Evolutionary conservation across 2,329 filamentous ascomycete genomes (phyloP).

Genomic region (Neospermospora avenae): DNA sequence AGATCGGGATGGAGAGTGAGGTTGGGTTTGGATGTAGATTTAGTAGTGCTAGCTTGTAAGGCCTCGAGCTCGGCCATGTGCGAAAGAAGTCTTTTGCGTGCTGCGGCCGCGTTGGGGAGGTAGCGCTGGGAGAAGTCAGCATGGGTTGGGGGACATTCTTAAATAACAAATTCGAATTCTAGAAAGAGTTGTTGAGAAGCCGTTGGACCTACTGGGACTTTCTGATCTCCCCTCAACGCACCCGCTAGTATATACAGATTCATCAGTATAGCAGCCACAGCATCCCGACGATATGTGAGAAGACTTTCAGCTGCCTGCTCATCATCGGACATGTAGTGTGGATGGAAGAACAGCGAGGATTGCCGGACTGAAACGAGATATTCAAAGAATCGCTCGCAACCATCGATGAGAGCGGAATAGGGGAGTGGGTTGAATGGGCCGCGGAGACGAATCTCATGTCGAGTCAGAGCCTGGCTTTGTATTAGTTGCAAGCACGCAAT

Average conservation of each 20-base stretch:
- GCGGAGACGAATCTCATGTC: constrained; percentile 56
- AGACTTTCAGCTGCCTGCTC: constrained; percentile 47
- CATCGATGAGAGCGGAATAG: constrained; percentile 53
- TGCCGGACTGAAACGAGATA: constrained; percentile 56
- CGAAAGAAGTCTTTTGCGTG: constrained; percentile 50
- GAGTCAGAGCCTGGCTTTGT: constrained; percentile 44
- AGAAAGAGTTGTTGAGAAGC: not conserved
- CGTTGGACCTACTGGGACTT: constrained; percentile 40
- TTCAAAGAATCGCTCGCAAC: constrained; percentile 57
- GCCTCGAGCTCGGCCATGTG: constrained; percentile 48
- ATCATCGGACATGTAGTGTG: constrained; percentile 49
- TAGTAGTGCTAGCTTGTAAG: constrained; percentile 27
- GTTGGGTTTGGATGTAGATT: not conserved
- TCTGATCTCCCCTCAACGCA: constrained; percentile 47
- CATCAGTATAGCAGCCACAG: constrained; percentile 54
- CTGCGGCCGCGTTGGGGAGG: constrained; percentile 52
- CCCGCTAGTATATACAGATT: constrained; percentile 57
- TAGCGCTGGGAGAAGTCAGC: constrained; percentile 37
- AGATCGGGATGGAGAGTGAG: not conserved
- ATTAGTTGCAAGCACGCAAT: not conserved
- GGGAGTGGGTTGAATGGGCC: constrained; percentile 55
- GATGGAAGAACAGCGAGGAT: constrained; percentile 55
- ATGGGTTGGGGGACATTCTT: not conserved
- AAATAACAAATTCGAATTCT: not conserved
- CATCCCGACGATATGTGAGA: constrained; percentile 50